phyloP scores from a whole-genome alignment of 2,329 filamentous ascomycete genomes.

The Talaromyces piceae region DNA sequence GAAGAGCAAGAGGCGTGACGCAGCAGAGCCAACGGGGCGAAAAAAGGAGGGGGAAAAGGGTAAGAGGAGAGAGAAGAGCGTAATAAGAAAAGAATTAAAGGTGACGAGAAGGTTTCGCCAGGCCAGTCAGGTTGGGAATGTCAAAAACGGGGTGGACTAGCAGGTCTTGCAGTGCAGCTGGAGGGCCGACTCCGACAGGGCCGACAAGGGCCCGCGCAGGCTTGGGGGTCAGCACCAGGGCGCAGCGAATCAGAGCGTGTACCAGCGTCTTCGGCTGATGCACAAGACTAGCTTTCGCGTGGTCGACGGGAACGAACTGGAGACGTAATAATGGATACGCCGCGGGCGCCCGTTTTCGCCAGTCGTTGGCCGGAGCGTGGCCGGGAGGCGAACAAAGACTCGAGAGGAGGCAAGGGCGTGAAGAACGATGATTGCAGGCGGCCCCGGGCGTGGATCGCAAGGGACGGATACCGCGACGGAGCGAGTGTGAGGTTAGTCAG shows the following conservation, averaged over 20 bases:
- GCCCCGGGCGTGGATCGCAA: slow-evolving; percentile 9
- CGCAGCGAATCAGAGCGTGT: slow-evolving; percentile 11
- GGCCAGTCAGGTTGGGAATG: slow-evolving; percentile 12
- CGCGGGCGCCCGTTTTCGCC: slow-evolving; percentile 8
- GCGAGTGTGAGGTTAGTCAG: neutral
- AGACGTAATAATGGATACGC: slow-evolving; percentile 10
- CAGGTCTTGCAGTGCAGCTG: slow-evolving; percentile 11
- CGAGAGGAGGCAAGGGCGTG: slow-evolving; percentile 9
- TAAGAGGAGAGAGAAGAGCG: slow-evolving; percentile 9
- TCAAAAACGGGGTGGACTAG: slow-evolving; percentile 10
- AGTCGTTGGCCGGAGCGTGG: neutral
- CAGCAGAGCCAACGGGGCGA: neutral
- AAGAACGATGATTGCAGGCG: slow-evolving; percentile 8
- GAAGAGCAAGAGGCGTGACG: slow-evolving; percentile 2
- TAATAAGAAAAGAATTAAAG: slow-evolving; percentile 7
- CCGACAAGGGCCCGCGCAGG: slow-evolving; percentile 10
- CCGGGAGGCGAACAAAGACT: slow-evolving; percentile 9
- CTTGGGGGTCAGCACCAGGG: slow-evolving; percentile 10
- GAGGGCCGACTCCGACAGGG: slow-evolving; percentile 12
- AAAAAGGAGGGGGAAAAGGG: slow-evolving; percentile 2
- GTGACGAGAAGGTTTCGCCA: slow-evolving; percentile 11
- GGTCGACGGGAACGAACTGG: slow-evolving; percentile 13
- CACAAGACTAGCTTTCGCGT: slow-evolving; percentile 13
- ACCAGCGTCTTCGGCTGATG: slow-evolving; percentile 12
- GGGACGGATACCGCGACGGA: slow-evolving; percentile 6